Base-by-base conservation (phyloP, 176 grass and related monocot species). In the Tillandsia fasciculata region DNA sequence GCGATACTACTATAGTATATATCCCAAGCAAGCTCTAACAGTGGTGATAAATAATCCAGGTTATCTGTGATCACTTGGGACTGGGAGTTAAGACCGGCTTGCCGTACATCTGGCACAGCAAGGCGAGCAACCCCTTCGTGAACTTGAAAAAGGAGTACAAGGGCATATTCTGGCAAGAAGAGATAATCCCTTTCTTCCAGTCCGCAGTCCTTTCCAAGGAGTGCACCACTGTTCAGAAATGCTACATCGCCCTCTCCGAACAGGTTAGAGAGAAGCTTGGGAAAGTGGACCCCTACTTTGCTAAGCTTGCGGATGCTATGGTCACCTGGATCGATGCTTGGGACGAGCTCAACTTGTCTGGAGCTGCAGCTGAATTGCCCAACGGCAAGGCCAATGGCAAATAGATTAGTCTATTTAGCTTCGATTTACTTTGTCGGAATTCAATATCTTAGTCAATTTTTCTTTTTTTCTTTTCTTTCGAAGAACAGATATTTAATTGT, bases 71-170 rank as follows among this genome's bases (percentile, higher is more conserved):
- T 74, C 93, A 97, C 79, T 65, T 97, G 70, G 78, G 79, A 66
- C 61, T 97, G 48, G 93, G 93, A 73, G 89, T 96, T 26, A 96
- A 96, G 86, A 96, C 93, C 14, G 93, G 93, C 26, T 67, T 96
- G 64, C 93, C 93, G 13, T 96, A 96, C 81, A 83, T 96, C 86
- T 96, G 93, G 93, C 93, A 96, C 84, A 92, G 88, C 93, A 96
- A 96, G 89, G 93, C 93, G 72, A 92, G 88, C 86, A 96, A 96
- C 86, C 93, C 93, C 72, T 97, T 97, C 2, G 89, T 92, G 3
- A 97, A 97, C 83, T 74, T 97, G 71, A 97, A 79, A 64, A 97
- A 97, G 73, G 93, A 97, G 67, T 97, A 97, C 85, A 96, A 96
- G 52, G 92, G 88, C 12, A 96, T 96, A 74, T 96, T 91, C 92